Conservation (phyloP, 192 early-diverging fungal species). For the Glomus cerebriforme region DNA sequence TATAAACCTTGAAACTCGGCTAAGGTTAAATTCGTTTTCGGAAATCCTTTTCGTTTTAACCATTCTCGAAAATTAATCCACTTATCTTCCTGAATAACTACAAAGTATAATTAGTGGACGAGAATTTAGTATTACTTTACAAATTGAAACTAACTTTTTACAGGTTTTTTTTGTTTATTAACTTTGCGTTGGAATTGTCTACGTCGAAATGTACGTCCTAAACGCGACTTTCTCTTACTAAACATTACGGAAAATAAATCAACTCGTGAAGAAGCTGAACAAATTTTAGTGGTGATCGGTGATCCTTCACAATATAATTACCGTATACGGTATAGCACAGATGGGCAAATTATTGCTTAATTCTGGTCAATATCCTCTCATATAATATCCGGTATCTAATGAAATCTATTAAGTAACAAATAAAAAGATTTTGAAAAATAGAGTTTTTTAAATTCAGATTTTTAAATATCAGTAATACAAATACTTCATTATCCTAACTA, state of each 20-base stretch:
- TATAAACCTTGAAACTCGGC: slow-evolving; percentile 53
- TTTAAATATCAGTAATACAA: no score
- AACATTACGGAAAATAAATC: not conserved
- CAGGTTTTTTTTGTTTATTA: not conserved
- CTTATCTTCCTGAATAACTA: slow-evolving; percentile 50
- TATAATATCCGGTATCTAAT: no score
- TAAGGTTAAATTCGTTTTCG: slow-evolving; percentile 54
- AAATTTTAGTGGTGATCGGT: no score
- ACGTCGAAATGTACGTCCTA: not conserved
- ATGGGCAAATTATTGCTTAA: no score
- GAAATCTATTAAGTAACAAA: no score
- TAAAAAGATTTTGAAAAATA: no score
- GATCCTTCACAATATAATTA: no score
- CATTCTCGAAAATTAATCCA: slow-evolving; percentile 52
- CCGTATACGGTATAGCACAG: no score
- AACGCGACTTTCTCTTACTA: not conserved
- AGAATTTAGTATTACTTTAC: not conserved
- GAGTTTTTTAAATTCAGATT: no score
- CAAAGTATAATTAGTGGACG: not conserved
- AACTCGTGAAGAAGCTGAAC: no score
- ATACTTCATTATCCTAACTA: no score
- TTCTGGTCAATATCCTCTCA: no score
- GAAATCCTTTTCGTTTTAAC: slow-evolving; percentile 49
- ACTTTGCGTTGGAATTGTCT: not conserved
- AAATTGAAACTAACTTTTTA: not conserved